Percentiles rank a stretch among this genome's conserved stretches.
phyloP scores from a whole-genome alignment of 2,329 filamentous ascomycete genomes.

The Sporothrix luriei region DNA sequence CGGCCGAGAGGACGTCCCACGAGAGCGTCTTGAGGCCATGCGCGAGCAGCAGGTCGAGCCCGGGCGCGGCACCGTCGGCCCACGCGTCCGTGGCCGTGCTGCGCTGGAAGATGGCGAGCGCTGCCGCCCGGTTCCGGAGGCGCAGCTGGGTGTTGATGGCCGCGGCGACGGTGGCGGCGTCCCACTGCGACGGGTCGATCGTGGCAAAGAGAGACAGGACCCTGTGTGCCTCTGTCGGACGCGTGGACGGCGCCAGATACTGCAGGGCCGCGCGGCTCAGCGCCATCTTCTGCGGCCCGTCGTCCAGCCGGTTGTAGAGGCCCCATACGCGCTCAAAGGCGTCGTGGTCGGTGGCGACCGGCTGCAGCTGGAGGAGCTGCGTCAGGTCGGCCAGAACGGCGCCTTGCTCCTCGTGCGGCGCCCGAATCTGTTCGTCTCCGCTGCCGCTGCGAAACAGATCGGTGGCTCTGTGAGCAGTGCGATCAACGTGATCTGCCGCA shows the following conservation, averaged over 20 bases:
- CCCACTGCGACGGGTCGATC: slow-evolving; percentile 46
- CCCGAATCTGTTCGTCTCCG: neutral
- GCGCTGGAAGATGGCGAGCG: slow-evolving; percentile 47
- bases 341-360: slow-evolving; percentile 30
- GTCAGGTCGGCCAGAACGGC: slow-evolving; percentile 32
- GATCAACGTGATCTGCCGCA: neutral
- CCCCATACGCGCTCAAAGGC: slow-evolving; percentile 50
- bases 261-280: slow-evolving; percentile 45
- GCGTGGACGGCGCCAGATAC: slow-evolving; percentile 50
- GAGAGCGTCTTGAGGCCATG: slow-evolving; percentile 45
- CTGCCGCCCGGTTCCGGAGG: slow-evolving; percentile 45
- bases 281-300: slow-evolving; percentile 38
- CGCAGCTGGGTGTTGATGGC: slow-evolving; percentile 50
- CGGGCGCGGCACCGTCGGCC: slow-evolving; percentile 36
- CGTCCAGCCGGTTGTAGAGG: slow-evolving; percentile 47
- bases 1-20: slow-evolving; percentile 45
- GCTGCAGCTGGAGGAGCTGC: slow-evolving; percentile 27
- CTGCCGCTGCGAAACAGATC: neutral
- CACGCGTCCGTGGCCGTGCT: slow-evolving; percentile 37
- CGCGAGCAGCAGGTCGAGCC: slow-evolving; percentile 51
- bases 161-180: slow-evolving; percentile 46
- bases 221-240: slow-evolving; percentile 50
- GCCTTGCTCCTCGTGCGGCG: neutral
- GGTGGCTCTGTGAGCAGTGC: neutral
- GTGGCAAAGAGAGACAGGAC: slow-evolving; percentile 51